Base-by-base conservation (phyloP, 768 basidiomycete genomes). In the Neoboletus subvelutipes region DNA sequence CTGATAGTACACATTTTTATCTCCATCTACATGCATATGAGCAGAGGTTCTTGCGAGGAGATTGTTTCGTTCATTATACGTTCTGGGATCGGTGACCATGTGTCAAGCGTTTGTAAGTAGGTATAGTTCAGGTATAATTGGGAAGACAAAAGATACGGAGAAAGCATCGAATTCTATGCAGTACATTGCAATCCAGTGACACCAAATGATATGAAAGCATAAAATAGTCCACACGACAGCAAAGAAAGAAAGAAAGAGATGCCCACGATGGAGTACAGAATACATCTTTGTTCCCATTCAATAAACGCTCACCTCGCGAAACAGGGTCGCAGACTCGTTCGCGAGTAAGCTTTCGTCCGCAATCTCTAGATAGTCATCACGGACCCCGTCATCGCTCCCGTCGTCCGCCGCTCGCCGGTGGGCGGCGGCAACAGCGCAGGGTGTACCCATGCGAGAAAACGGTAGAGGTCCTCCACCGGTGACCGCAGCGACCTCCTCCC, bases 401-500 rank as follows among this genome's bases (percentile, higher is more conserved):
- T 56, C 52, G 4, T 56, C 62, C 34, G 45, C 41, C 12, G 11
- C 37, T 1, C 40, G 39, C 15, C 45, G 26, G 31, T 54, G 28
- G 36, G 52, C n/a, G 6, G 57, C 56, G 5, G 34, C 20, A n/a
- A n/a, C n/a, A 13, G 50, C 59, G 40, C 66, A 67, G 0, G 56
- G 42, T 5, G 55, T 48, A 17, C 65, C 62, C 29, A 26, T 51
- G 43, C 58, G 65, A 1, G 63, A 52, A 34, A 71, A 61, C 50
- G 59, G 24, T 9, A 54, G 37, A 4, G 59, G 57, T 22, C 54
- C 60, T 0, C 43, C 47, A 17, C 59, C 63, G 3, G 68, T 70
- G 41, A 56, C 63, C 31, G 62, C 66, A 41, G 64, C 61, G 26
- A 72, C 59, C 48, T 72, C 71, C 20, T 64, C 63, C 68, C 70